A percentile compares a stretch with the other conserved stretches of the same genome.
These are phyloP conservation scores for Linum usitatissimum DNA, from an alignment of 345 rosid species.

Conservation along the genomic window DNA sequence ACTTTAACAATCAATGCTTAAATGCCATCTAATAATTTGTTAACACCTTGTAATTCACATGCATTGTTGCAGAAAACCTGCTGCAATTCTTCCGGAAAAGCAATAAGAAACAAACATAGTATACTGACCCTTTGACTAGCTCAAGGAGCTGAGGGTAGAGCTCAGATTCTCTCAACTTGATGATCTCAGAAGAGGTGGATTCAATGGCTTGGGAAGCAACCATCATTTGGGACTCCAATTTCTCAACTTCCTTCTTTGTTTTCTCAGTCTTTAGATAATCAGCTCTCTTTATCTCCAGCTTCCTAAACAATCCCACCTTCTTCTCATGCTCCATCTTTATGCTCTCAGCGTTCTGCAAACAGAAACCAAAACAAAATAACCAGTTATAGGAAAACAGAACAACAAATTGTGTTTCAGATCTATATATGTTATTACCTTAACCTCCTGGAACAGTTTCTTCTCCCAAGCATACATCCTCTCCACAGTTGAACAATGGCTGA, in stretches of 20 bases:
- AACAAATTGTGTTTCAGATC: neutral
- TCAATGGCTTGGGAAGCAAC: conserved; percentile 80
- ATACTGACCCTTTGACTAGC: conserved; percentile 73
- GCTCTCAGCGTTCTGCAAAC: conserved; percentile 51
- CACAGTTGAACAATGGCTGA: conserved; percentile 70
- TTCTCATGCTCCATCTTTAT: conserved; percentile 76
- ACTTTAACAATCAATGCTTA: conserved; percentile 1
- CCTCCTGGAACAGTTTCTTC: conserved; percentile 82
- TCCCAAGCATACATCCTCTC: conserved; percentile 94
- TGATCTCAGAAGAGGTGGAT: conserved; percentile 67
- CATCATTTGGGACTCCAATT: conserved; percentile 70
- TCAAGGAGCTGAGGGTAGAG: conserved; percentile 86
- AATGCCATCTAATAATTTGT: conserved; percentile 1
- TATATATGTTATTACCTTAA: conserved; percentile 44
- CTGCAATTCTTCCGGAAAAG: neutral
- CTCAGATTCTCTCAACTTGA: conserved; percentile 68
- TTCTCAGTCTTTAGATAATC: conserved; percentile 75
- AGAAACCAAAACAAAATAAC: neutral
- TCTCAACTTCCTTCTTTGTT: conserved; percentile 74
- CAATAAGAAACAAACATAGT: neutral
- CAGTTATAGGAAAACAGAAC: neutral
- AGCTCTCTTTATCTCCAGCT: conserved; percentile 73
- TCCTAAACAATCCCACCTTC: conserved; percentile 61
- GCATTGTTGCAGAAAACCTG: neutral
- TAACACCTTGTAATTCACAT: neutral